phyloP scores from a whole-genome alignment of 441 rosid genomes.

The Daphne laureola region DNA sequence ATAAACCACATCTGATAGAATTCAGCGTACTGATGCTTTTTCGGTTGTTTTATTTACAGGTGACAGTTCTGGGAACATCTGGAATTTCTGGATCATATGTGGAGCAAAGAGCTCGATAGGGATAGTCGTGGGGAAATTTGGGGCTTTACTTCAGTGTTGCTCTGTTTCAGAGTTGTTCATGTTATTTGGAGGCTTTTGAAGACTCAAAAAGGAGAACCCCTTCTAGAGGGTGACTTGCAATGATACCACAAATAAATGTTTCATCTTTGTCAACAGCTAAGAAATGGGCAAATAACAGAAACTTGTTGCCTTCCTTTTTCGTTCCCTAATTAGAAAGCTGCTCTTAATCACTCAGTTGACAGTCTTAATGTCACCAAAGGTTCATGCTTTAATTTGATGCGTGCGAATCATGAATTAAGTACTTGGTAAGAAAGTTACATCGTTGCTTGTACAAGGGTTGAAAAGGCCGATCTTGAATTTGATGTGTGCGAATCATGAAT shows the following conservation, averaged over 20 bases:
- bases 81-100: slow-evolving; percentile 89
- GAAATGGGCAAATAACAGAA: no score
- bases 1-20: no score
- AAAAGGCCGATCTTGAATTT: no score
- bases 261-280: slow-evolving; percentile 7
- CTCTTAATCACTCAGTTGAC: no score
- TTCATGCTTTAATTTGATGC: no score
- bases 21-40: not conserved
- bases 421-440: no score
- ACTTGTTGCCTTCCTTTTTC: no score
- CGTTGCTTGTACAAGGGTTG: no score
- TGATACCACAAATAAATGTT: slow-evolving; percentile 20
- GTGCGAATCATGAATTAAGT: no score
- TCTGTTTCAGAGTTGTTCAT: slow-evolving; percentile 8
- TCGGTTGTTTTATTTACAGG: slow-evolving; percentile 33
- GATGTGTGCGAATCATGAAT: no score
- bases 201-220: not conserved
- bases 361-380: no score
- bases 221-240: slow-evolving; percentile 6
- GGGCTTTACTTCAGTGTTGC: slow-evolving; percentile 7
- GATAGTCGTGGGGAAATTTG: not conserved
- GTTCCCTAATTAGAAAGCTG: no score
- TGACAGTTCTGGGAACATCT: slow-evolving; percentile 82
- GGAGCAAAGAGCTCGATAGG: slow-evolving; percentile 58
- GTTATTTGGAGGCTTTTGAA: not conserved